Base-by-base conservation (phyloP, 106 monocot genomes). In the Apostasia shenzhenica region DNA sequence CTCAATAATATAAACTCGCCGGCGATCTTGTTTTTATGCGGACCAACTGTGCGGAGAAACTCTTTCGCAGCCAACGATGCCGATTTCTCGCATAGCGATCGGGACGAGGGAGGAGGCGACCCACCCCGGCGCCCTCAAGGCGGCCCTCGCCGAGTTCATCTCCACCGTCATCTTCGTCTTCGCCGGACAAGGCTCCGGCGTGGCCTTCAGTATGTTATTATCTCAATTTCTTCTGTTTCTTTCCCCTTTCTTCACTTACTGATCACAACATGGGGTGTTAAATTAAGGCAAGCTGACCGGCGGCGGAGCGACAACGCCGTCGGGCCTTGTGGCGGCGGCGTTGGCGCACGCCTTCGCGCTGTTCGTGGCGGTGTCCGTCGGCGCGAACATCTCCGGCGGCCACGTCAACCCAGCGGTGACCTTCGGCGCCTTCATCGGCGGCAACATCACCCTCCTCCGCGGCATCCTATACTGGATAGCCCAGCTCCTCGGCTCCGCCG, bases 351-450 rank as follows among this genome's bases (percentile, higher is more conserved):
- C 59, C 45, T 82, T 82, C 74, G 82, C 44, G 4, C 82, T 82
- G 53, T 82, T 77, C 59, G 82, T 70, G 6, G 77, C 77, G 45
- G 77, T 82, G 6, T 68, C 82, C 1, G 82, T 74, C 4, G 73
- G 70, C 4, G 77, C 77, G 43, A 82, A 82, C 73, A 82, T 74
- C 77, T 82, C 82, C 59, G 82, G 82, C 14, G 82, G 77, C 2
- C 81, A 81, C 73, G 77, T 81, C 3, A 81, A 81, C 77, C 81
- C 81, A 1, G 81, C 81, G 4, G 77, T 82, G 7, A 82, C 82
- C 10, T 82, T 82, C 82, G 82, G 77, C 41, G 69, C 70, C 9
- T 82, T 82, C 77, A 3, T 82, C 14, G 82, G 82, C 41, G 82
- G 82, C 2, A 73, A 82, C 82, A 78, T 78, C 63, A 73, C 73